A percentile compares a stretch with the other conserved stretches of the same genome.
These are phyloP conservation scores for Lactifluus pinguis DNA, from an alignment of 768 basidiomycete species.

Conservation along the genomic window DNA sequence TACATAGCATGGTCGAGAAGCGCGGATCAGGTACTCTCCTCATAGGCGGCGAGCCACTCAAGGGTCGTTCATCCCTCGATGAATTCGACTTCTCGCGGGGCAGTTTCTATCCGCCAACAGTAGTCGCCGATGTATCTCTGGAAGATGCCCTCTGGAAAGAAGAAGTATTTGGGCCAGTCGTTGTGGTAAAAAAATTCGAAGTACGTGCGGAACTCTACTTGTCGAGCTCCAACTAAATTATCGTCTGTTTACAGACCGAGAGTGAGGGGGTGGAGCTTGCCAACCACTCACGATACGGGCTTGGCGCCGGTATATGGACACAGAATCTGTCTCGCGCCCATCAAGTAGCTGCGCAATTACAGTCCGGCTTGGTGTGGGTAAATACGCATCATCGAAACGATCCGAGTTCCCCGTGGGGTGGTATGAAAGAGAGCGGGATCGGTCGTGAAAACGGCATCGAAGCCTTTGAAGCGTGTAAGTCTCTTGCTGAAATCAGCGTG, in stretches of 20 bases:
- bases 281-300: constrained; percentile 70
- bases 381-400: constrained; percentile 88
- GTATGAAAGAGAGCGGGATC: constrained; percentile 85
- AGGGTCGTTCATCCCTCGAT: constrained; percentile 54
- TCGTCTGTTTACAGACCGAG: constrained; percentile 35
- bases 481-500: not conserved
- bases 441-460: constrained; percentile 83
- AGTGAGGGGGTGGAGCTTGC: constrained; percentile 58
- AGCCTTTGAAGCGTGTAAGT: constrained; percentile 69
- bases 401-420: constrained; percentile 85
- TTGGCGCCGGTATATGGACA: constrained; percentile 80
- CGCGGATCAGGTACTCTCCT: constrained; percentile 40
- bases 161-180: constrained; percentile 83
- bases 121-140: constrained; percentile 48
- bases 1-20: constrained; percentile 46
- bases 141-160: constrained; percentile 69
- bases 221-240: not conserved
- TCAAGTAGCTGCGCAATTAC: constrained; percentile 56
- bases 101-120: constrained; percentile 73
- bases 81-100: constrained; percentile 62
- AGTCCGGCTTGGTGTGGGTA: constrained; percentile 78
- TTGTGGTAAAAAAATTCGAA: constrained; percentile 49
- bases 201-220: constrained; percentile 26
- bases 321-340: constrained; percentile 65
- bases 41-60: constrained; percentile 59